Evolutionary conservation across 1,284 basidiomycete genomes (phyloP), one percentile per base, ranked within the genome.

Genomic region (Heterobasidion occidentale): DNA sequence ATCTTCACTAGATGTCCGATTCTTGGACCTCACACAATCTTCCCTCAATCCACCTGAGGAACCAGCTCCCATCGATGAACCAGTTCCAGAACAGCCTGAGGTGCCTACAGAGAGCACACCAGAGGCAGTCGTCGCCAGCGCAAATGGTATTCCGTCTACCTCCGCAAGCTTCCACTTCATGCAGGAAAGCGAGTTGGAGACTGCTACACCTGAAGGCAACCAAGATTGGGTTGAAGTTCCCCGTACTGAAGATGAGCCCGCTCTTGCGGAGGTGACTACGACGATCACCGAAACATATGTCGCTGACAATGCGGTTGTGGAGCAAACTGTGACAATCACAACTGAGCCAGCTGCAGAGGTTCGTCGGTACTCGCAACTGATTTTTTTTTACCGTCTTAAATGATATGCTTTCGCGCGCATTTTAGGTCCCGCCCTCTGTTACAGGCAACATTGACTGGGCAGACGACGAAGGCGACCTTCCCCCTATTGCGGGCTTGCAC

Each of bases 91-190:
- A 36, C 61, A 64, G 46, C 58, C 61, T 17, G 27, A 27, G 27
- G 67, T 61, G 1, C 63, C 64, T 12, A 63, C 71, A 11, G 67
- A 63, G 33, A 59, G 60, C 45, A 62, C 63, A 50, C 60, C 62
- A 45, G 56, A 57, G 27, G 60, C 46, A 9, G 33, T 55, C 51
- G 58, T 66, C 33, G 68, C 75, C 12, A 63, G 64, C 19, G 27
- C 27, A 5, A 27, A 27, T 27, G 77, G 71, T 42, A 57, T 77
- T 34, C 71, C 76, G 44, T 67, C 69, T 44, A 63, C 69, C 17
- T 74, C 83, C 0, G 76, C 75, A 54, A 79, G 79, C 68, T 84
- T 90, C 75, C 81, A 79, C 62, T 91, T 90, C 68, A 85, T 91
- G 72, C 82, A 88, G 68, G 85, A 78, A 55, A 90, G 88, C 64